Percentiles rank a stretch among this genome's conserved stretches.
Conservation (phyloP, 176 grass and related monocot genomes). For the Pontederia crassipes region DNA sequence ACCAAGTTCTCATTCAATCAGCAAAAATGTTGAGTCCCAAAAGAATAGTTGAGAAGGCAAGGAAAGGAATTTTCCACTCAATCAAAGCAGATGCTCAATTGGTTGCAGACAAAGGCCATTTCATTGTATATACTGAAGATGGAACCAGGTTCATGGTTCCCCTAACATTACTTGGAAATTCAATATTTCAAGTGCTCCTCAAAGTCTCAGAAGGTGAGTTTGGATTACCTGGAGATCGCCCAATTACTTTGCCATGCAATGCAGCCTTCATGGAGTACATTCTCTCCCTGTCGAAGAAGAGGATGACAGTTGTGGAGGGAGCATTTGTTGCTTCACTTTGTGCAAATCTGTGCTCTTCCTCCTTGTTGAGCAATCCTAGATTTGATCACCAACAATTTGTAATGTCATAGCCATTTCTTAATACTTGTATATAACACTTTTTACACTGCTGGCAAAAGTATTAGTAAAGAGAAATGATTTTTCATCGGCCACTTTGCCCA, state of each 20-base stretch:
- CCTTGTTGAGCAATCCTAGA: not conserved
- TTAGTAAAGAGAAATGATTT: no score
- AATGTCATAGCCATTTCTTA: not conserved
- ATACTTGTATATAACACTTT: no score
- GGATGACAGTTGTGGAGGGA: not conserved
- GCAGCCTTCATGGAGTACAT: constrained; percentile 6
- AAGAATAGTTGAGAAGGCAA: constrained; percentile 8
- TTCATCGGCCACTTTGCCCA: no score
- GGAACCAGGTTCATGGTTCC: constrained; percentile 6
- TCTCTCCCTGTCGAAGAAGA: not conserved
- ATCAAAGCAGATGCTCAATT: not conserved
- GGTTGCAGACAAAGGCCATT: constrained; percentile 2
- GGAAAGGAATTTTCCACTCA: not conserved
- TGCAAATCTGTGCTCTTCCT: not conserved
- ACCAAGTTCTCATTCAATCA: not conserved
- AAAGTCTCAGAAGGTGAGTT: not conserved
- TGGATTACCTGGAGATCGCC: not conserved
- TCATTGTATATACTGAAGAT: constrained; percentile 1
- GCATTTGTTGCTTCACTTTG: not conserved
- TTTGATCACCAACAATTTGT: not conserved
- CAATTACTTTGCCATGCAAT: not conserved
- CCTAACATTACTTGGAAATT: not conserved
- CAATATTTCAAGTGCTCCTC: constrained; percentile 1
- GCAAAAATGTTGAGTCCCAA: constrained; percentile 10
- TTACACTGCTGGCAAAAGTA: no score